Evolutionary conservation across 257 asterid species (phyloP).

Genomic region (Parsonsia alboflavescens): DNA sequence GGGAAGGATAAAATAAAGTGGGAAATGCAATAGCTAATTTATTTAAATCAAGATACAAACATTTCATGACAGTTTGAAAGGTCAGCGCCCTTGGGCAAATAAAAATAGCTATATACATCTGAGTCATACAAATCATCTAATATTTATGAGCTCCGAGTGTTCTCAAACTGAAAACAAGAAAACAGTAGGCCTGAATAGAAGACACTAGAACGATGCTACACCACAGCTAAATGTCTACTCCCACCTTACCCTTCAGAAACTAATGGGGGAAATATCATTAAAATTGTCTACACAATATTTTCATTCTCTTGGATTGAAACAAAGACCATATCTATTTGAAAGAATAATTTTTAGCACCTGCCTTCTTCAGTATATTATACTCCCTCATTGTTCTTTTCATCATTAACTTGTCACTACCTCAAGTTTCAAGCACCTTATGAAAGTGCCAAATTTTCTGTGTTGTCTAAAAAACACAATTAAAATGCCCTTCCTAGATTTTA

Average conservation of each 20-base stretch:
- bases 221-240: background rate
- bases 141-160: background rate
- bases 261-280: background rate
- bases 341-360: background rate
- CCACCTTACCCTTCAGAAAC: background rate
- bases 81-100: background rate
- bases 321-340: background rate
- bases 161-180: background rate
- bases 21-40: background rate
- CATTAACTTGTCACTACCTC: background rate
- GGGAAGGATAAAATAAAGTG: constrained; percentile 6
- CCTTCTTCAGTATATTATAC: background rate
- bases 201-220: background rate
- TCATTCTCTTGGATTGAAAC: background rate
- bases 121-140: background rate
- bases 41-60: background rate
- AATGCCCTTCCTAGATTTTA: no score
- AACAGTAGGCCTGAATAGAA: background rate
- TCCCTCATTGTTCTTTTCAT: background rate
- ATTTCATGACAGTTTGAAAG: background rate
- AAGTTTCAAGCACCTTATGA: no score
- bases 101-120: background rate
- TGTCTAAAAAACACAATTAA: no score
- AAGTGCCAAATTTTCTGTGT: no score
- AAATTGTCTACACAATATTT: background rate